A percentile compares a stretch with the other conserved stretches of the same genome.
Evolutionary conservation across 108 stramenopile genomes (phyloP).

Genomic region (Pseudonitzschia multiseries): DNA sequence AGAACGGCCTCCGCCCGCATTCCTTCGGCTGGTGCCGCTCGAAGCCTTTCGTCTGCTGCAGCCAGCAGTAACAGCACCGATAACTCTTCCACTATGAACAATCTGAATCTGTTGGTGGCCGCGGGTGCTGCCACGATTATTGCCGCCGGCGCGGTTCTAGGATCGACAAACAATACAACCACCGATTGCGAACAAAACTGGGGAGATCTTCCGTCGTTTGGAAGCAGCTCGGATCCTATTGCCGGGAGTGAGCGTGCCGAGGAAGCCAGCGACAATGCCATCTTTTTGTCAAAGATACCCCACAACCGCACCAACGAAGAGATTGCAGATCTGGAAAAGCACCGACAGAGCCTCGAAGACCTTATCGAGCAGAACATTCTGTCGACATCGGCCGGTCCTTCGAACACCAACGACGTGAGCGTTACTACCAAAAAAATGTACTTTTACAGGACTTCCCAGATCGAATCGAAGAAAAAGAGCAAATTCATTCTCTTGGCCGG

Average conservation of each 20-base stretch:
- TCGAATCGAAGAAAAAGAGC: conserved; percentile 45
- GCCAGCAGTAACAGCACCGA: background rate
- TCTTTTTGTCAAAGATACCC: conserved; percentile 16
- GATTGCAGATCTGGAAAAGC: conserved; percentile 16
- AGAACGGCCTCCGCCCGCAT: background rate
- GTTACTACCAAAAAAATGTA: conserved; percentile 83
- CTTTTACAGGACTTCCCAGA: conserved; percentile 62
- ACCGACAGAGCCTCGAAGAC: background rate
- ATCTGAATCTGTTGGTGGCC: conserved; percentile 3
- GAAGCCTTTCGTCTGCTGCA: background rate
- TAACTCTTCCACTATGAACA: background rate
- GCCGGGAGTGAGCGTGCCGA: conserved; percentile 19
- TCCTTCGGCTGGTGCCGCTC: background rate
- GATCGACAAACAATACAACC: background rate
- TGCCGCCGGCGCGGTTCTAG: background rate
- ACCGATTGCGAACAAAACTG: conserved; percentile 22
- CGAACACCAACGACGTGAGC: background rate
- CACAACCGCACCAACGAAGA: conserved; percentile 10
- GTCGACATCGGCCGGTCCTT: background rate
- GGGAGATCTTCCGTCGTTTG: conserved; percentile 37
- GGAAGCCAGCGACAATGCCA: conserved; percentile 14
- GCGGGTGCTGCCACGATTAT: conserved; percentile 5
- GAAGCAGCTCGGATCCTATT: conserved; percentile 50
- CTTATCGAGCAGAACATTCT: background rate
- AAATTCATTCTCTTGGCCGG: conserved; percentile 77